Evolutionary conservation across 768 basidiomycete genomes (phyloP).

Genomic region (Boletus edulis): DNA sequence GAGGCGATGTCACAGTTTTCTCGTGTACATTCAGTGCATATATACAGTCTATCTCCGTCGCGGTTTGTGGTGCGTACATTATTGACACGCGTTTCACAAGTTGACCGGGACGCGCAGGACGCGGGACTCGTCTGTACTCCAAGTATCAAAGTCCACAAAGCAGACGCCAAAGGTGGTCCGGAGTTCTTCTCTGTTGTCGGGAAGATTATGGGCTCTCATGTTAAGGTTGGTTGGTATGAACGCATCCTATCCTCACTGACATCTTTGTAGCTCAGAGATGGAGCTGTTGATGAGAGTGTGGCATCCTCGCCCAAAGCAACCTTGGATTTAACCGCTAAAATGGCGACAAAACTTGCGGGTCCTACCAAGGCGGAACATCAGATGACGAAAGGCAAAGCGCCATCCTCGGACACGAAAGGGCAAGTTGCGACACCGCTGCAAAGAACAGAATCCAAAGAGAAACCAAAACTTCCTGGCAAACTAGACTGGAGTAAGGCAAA

Average conservation of each 20-base stretch:
- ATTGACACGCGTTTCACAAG: background rate
- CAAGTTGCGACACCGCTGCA: constrained; percentile 16
- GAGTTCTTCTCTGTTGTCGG: constrained; percentile 30
- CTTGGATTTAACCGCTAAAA: constrained; percentile 27
- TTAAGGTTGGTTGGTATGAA: constrained; percentile 40
- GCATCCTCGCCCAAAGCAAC: constrained; percentile 47
- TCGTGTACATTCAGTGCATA: constrained; percentile 52
- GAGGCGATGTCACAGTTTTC: constrained; percentile 53
- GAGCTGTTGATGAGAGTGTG: constrained; percentile 2
- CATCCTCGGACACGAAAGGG: constrained; percentile 24
- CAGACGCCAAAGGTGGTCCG: constrained; percentile 30
- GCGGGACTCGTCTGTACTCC: constrained; percentile 40
- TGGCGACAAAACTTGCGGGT: constrained; percentile 9
- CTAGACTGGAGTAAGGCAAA: constrained; percentile 64
- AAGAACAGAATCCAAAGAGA: constrained; percentile 25
- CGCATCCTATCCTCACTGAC: background rate
- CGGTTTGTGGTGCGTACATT: constrained; percentile 42
- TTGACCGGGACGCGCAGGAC: constrained; percentile 36
- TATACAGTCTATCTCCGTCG: constrained; percentile 73
- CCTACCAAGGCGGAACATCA: constrained; percentile 14
- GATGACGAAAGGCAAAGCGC: constrained; percentile 22
- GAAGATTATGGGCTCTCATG: constrained; percentile 43
- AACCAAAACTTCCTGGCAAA: constrained; percentile 43
- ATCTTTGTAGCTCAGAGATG: constrained; percentile 15
- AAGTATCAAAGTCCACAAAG: constrained; percentile 28